Evolutionary conservation across 257 asterid genomes (phyloP).

Genomic region (Thymus mandschuricus): DNA sequence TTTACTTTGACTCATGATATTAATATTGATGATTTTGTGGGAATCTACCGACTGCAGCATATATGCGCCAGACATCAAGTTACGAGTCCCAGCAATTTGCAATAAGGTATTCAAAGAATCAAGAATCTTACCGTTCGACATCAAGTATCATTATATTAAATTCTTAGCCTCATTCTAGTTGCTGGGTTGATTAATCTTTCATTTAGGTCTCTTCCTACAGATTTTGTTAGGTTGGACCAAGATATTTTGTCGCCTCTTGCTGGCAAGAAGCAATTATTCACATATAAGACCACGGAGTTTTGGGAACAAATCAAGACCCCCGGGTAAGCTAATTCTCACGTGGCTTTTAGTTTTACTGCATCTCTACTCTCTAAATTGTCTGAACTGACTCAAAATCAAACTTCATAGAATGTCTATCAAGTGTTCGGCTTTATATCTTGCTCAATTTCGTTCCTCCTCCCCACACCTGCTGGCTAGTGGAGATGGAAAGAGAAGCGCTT

Average conservation of each 20-base stretch:
- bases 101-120: slow-evolving; percentile 49
- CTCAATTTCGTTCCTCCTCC: slow-evolving; percentile 47
- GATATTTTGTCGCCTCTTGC: slow-evolving; percentile 90
- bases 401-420: slow-evolving; percentile 67
- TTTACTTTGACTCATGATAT: slow-evolving; percentile 4
- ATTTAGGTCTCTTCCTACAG: slow-evolving; percentile 67
- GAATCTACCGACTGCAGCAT: slow-evolving; percentile 48
- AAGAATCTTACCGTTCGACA: not conserved
- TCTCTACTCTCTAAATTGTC: slow-evolving; percentile 15
- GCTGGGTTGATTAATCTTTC: slow-evolving; percentile 35
- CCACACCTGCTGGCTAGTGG: slow-evolving; percentile 58
- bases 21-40: slow-evolving; percentile 25
- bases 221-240: slow-evolving; percentile 86
- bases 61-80: slow-evolving; percentile 48
- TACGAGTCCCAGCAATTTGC: slow-evolving; percentile 64
- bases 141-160: slow-evolving; percentile 20
- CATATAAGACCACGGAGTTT: slow-evolving; percentile 73
- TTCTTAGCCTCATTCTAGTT: slow-evolving; percentile 26
- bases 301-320: slow-evolving; percentile 97
- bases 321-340: slow-evolving; percentile 47
- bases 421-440: slow-evolving; percentile 60
- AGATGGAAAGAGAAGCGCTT: slow-evolving; percentile 50
- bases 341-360: slow-evolving; percentile 15
- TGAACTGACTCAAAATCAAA: slow-evolving; percentile 23
- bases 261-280: slow-evolving; percentile 75